A percentile compares a stretch with the other conserved stretches of the same genome.
phyloP scores from a whole-genome alignment of 192 early-diverging fungal genomes.

The Coemansia aciculifera region DNA sequence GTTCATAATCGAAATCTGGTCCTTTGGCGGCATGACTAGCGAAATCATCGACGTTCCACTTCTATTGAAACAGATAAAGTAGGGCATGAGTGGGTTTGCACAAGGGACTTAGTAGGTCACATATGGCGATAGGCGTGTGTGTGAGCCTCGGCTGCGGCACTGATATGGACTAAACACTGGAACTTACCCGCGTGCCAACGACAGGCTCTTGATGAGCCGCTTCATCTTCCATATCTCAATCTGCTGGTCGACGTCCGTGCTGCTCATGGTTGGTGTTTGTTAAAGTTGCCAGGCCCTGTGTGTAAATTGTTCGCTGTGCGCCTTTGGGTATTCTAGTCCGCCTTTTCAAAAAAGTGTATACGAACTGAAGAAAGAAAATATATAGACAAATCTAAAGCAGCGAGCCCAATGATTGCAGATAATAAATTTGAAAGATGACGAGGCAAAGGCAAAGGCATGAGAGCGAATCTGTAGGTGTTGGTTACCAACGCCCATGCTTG shows the following conservation, averaged over 20 bases:
- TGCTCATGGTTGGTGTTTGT: constrained; percentile 4
- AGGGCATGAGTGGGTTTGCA: neutral
- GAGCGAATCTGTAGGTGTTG: neutral
- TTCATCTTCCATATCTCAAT: constrained; percentile 98
- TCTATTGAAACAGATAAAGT: constrained; percentile 26
- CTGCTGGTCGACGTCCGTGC: constrained; percentile 72
- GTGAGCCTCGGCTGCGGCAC: neutral
- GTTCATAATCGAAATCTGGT: constrained; percentile 86
- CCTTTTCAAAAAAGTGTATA: constrained; percentile 3
- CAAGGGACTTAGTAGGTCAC: neutral
- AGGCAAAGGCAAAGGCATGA: neutral
- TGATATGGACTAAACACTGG: neutral
- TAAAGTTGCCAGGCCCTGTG: neutral
- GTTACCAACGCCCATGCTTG: neutral
- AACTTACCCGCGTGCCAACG: constrained; percentile 83
- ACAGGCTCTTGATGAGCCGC: constrained; percentile 96
- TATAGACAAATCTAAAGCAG: constrained; percentile 1
- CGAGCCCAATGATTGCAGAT: neutral
- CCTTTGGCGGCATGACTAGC: constrained; percentile 89
- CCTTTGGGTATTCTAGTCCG: neutral
- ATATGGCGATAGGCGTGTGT: neutral
- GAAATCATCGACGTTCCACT: constrained; percentile 99
- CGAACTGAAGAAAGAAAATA: constrained; percentile 2
- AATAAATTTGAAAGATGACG: neutral
- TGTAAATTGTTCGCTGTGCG: constrained; percentile 18